Evolutionary conservation across 129 eudicot genomes (phyloP).

Genomic region (Centrapalus pauciflorus): DNA sequence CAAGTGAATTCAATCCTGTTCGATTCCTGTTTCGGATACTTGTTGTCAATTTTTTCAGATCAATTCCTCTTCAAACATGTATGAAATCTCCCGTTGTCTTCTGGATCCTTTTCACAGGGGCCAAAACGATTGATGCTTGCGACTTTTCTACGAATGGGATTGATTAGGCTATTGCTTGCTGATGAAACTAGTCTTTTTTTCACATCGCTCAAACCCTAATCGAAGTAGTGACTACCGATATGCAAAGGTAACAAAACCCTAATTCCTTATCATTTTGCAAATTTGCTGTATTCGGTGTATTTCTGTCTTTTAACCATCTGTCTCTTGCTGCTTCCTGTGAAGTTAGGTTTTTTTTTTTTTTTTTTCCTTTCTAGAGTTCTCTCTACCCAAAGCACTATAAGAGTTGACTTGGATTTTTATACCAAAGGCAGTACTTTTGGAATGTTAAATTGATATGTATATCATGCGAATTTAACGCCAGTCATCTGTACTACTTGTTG

Average conservation of each 20-base stretch:
- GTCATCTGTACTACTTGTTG: not conserved
- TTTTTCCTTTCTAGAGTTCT: not conserved
- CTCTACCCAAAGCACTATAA: not conserved
- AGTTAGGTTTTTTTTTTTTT: not conserved
- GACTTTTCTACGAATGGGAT: not conserved
- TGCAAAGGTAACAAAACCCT: conserved; percentile 30
- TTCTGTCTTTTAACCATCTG: not conserved
- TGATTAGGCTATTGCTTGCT: conserved; percentile 7
- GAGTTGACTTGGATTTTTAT: conserved; percentile 9
- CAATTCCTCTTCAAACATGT: not conserved
- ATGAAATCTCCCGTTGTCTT: not conserved
- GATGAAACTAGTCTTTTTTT: not conserved
- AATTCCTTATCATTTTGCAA: not conserved
- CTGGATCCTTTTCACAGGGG: not conserved
- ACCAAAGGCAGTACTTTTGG: not conserved
- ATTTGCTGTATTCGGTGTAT: conserved; percentile 17
- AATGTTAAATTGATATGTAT: not conserved
- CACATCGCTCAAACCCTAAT: conserved; percentile 19
- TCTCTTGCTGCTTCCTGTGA: not conserved
- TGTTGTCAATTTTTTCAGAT: conserved; percentile 4
- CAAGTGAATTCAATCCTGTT: conserved; percentile 5
- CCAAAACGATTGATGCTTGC: not conserved
- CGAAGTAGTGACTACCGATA: conserved; percentile 4
- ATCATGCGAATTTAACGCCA: not conserved
- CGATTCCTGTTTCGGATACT: not conserved